phyloP scores from a whole-genome alignment of 2,329 filamentous ascomycete species.

The Aspergillus clavatus region DNA sequence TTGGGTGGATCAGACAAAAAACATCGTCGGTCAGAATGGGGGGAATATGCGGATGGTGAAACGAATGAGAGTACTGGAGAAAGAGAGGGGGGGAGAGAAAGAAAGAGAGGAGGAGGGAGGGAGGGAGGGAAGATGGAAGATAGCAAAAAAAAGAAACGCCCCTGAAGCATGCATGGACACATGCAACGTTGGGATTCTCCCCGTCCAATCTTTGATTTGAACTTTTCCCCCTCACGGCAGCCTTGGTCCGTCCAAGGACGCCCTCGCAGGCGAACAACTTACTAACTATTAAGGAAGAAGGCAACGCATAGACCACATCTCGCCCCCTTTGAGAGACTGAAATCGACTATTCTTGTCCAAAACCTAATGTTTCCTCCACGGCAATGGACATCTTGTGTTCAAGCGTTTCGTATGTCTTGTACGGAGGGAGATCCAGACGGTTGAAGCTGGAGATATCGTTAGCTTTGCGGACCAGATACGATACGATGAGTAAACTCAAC shows the following conservation, averaged over 20 bases:
- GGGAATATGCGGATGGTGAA: background rate
- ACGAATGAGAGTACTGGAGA: too few relatives aligned
- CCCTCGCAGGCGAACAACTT: background rate
- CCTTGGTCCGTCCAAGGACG: too few relatives aligned
- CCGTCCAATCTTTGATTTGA: constrained; percentile 1
- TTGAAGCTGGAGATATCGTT: constrained; percentile 66
- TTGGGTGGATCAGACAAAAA: background rate
- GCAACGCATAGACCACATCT: too few relatives aligned
- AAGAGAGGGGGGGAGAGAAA: too few relatives aligned
- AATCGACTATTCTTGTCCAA: constrained; percentile 79
- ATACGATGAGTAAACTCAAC: constrained; percentile 43
- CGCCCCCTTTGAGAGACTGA: constrained; percentile 1
- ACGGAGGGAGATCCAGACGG: constrained; percentile 87
- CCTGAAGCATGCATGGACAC: too few relatives aligned
- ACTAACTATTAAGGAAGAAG: too few relatives aligned
- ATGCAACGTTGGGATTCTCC: background rate
- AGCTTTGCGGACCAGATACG: too few relatives aligned
- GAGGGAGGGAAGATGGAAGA: too few relatives aligned
- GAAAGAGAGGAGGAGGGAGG: background rate
- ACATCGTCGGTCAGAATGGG: background rate
- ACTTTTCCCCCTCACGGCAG: too few relatives aligned
- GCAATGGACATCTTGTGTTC: constrained; percentile 91
- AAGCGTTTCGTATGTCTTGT: constrained; percentile 80
- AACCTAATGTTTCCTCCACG: constrained; percentile 97
- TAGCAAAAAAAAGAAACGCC: too few relatives aligned